Evolutionary conservation across 495 filamentous ascomycete genomes (phyloP).

Genomic region (Pyrenula aspistea): DNA sequence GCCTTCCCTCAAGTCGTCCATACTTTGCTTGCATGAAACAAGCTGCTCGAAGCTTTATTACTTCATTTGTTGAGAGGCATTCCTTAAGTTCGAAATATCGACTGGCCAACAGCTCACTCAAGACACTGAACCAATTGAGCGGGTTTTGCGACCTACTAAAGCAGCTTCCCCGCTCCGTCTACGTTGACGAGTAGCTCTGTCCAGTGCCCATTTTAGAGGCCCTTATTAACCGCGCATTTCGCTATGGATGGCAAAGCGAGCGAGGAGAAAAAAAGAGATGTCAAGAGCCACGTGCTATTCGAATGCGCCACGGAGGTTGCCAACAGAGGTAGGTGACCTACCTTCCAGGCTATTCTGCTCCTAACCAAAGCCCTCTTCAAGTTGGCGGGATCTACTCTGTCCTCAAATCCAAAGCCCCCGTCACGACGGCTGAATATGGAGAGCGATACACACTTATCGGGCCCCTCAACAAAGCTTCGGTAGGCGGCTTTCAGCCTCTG

Average conservation of each 20-base stretch:
- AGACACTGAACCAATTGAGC: too few relatives aligned
- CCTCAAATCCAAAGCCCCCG: conserved; percentile 95
- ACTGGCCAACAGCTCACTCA: too few relatives aligned
- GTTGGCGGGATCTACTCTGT: conserved; percentile 99
- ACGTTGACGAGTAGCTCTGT: too few relatives aligned
- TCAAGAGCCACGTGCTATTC: conserved; percentile 76
- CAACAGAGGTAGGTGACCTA: conserved; percentile 59
- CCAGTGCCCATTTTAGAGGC: too few relatives aligned
- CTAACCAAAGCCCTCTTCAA: conserved; percentile 17
- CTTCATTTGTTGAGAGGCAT: too few relatives aligned
- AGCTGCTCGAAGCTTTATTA: too few relatives aligned
- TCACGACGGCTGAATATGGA: conserved; percentile 97
- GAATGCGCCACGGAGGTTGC: conserved; percentile 95
- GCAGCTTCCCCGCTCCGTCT: too few relatives aligned
- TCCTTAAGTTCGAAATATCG: too few relatives aligned
- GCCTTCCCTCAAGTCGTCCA: too few relatives aligned
- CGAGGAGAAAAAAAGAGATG: conserved; percentile 45
- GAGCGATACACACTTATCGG: conserved; percentile 93
- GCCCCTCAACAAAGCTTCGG: conserved; percentile 80
- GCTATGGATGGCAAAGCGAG: conserved; percentile 19
- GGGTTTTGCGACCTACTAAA: too few relatives aligned
- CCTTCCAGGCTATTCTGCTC: not conserved
- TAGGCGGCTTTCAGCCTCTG: conserved; percentile 25
- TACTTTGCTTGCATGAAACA: too few relatives aligned
- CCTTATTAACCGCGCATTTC: too few relatives aligned